Evolutionary conservation across 1,284 basidiomycete species (phyloP).

Genomic region (Moesziomyces globuligerus): DNA sequence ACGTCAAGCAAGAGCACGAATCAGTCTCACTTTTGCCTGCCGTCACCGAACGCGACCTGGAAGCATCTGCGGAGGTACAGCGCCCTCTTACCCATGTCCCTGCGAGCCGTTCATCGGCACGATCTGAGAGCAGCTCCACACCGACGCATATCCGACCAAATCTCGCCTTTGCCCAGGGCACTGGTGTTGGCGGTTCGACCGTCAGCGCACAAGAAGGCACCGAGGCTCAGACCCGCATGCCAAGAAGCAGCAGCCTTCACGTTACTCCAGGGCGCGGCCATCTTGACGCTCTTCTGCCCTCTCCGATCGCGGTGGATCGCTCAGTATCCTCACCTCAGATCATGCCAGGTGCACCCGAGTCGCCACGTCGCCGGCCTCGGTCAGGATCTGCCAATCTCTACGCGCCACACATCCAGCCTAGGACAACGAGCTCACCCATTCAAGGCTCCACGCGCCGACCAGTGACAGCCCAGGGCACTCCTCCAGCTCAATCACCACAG

Average conservation of each 20-base stretch:
- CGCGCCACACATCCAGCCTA: constrained; percentile 37
- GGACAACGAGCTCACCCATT: constrained; percentile 38
- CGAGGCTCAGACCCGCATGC: constrained; percentile 5
- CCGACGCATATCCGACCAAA: background rate
- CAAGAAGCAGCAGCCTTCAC: constrained; percentile 40
- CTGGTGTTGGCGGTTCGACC: no score
- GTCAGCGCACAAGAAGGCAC: background rate
- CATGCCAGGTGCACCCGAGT: background rate
- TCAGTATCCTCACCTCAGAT: constrained; percentile 1
- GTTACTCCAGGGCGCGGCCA: constrained; percentile 12
- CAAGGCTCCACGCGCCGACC: constrained; percentile 16
- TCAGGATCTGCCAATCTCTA: constrained; percentile 19
- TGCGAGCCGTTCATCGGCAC: background rate
- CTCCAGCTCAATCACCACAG: constrained; percentile 5
- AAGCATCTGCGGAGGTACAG: constrained; percentile 1
- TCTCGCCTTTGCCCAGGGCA: background rate
- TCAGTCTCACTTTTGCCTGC: constrained; percentile 15
- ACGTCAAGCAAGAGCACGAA: constrained; percentile 1
- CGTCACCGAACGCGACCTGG: constrained; percentile 25
- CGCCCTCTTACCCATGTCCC: background rate
- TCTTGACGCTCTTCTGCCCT: background rate
- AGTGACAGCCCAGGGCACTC: constrained; percentile 12
- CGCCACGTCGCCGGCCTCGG: constrained; percentile 23
- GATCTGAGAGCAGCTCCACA: constrained; percentile 2
- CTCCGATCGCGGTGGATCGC: background rate